Base-by-base conservation (phyloP, 306 rosid genomes). In the Pterocarpus santalinus region DNA sequence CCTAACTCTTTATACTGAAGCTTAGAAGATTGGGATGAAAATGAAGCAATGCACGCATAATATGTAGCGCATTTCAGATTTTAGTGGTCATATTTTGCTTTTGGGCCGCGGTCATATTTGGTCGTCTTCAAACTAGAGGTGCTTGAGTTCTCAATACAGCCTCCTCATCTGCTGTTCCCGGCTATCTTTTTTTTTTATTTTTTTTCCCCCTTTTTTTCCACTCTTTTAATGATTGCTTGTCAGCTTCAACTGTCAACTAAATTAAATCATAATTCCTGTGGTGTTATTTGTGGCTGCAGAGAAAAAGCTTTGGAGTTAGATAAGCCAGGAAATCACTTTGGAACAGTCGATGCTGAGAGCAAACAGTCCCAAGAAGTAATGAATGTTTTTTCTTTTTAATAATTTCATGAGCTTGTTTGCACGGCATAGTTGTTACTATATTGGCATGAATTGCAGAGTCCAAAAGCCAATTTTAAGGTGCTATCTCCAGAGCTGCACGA, bases 361-460 rank as follows among this genome's bases (percentile, higher is more conserved):
- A 78, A 75, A 60, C 86, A 79, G 16, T 76, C 83, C 52, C 86
- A 5, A 57, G 90, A 90, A 81, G 97, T 91, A 78, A 86, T 87
- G 79, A 66, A 38, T 69, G 36, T 66, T 33, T 16, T 15, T 49
- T 73, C 49, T 3, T 22, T 22, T 80, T 65, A 28, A 33, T 76
- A 39, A 17, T 80, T 60, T 68, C 28, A 69, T 64, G 1, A 58
- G 64, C 77, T 75, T 63, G 22, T 69, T 28, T 30, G 16, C 75
- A 64, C 33, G 9, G 16, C 69, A 73, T 65, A 44, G 41, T 53
- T 72, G 57, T 75, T 70, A n/a, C 44, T 55, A 72, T 65, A 34
- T 65, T 64, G 75, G 36, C 67, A 65, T 65, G 83, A 65, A 53
- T 69, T 78, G 70, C 38, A 85, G 89, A 56, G 76, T 46, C 78